Base-by-base conservation (phyloP, 2,329 filamentous ascomycete species). In the Alternaria alternata region DNA sequence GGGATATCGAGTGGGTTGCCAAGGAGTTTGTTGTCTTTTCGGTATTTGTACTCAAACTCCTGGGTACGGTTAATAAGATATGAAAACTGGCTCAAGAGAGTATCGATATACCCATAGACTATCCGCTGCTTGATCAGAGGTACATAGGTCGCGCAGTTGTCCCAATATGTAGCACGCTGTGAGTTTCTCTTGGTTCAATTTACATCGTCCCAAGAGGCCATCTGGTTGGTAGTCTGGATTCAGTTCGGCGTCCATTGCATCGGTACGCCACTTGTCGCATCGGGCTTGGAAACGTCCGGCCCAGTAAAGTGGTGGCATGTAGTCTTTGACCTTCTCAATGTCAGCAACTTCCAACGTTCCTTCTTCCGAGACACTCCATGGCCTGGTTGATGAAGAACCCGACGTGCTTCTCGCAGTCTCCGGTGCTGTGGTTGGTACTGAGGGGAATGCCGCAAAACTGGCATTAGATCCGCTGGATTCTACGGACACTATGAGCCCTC, bases 31-130 rank as follows among this genome's bases (percentile, higher is more conserved):
- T 76, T 63, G 20, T 75, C 71, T 51, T 65, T 71, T 12, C 75
- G 65, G 49, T 77, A 77, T 46, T 54, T 74, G 52, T 68, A 69
- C 52, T 78, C 75, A 41, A 76, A 78, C n/a, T 74, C 74, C 75
- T 78, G 32, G 1, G 3, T 16, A 1, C 9, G 22, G 28, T 64
- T 12, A 69, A 51, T 41, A 7, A 42, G 38, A 26, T 1, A 32
- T 20, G 18, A n/a, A 16, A 2, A 34, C 16, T 32, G n/a, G n/a
- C 2, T 30, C 24, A 5, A 26, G 3, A 18, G 1, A 48, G 26
- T 36, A 11, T 5, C 3, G 26, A 55, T 67, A 42, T 67, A 77
- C 75, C 66, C 74, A 76, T 7, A 78, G 69, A 49, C 75, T 76
- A 53, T 76, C 72, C 47, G 68, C 67, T 41, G 75, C 75, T 51